Conservation (phyloP, 176 grass and related monocot genomes). For the Eragrostis nindensis region DNA sequence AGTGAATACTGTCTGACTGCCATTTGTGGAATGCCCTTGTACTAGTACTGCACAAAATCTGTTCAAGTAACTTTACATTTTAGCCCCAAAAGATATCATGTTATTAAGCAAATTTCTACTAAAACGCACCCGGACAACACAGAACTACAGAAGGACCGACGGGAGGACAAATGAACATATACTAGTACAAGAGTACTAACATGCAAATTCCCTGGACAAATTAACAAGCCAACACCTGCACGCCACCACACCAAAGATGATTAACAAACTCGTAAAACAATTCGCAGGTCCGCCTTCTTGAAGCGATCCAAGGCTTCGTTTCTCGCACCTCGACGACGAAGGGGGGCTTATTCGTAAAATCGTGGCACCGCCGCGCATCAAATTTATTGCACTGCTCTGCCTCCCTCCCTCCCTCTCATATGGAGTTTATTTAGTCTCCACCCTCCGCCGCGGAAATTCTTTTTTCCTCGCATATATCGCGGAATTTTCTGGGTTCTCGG, state of each 20-base stretch:
- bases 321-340: conserved; percentile 16
- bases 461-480: conserved; percentile 33
- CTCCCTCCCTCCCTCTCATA: conserved; percentile 32
- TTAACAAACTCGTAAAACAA: conserved; percentile 13
- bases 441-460: conserved; percentile 15
- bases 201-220: not conserved
- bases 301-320: conserved; percentile 48
- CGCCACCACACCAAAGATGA: not conserved
- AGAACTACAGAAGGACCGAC: too few relatives aligned
- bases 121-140: not conserved
- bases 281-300: conserved; percentile 20
- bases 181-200: not conserved
- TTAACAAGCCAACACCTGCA: conserved; percentile 12
- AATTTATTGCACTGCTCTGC: conserved; percentile 56
- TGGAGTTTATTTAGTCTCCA: conserved; percentile 50
- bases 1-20: not conserved
- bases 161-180: not conserved
- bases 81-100: not conserved
- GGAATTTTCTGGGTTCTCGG: conserved; percentile 58
- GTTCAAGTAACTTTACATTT: not conserved
- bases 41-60: not conserved
- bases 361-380: conserved; percentile 5
- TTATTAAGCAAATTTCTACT: not conserved
- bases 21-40: not conserved
- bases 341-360: conserved; percentile 32